phyloP scores from a whole-genome alignment of 495 filamentous ascomycete genomes.

The Chaetomium cochliodes region DNA sequence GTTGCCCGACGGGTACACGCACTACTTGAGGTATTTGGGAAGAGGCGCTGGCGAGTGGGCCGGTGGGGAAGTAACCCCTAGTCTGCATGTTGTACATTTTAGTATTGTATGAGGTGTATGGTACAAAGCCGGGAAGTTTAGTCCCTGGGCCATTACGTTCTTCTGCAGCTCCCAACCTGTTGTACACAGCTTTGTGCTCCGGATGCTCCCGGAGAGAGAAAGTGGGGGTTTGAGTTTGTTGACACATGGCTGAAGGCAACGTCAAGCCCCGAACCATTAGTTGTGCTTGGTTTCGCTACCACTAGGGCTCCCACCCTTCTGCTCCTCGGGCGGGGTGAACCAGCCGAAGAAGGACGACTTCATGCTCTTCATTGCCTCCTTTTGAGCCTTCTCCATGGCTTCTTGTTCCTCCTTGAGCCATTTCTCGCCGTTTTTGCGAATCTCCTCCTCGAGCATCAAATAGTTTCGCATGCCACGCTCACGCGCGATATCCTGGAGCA shows the following conservation, averaged over 20 bases:
- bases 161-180: neutral
- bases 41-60: neutral
- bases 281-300: conserved; percentile 19
- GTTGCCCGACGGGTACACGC: neutral
- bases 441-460: conserved; percentile 80
- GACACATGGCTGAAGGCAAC: conserved; percentile 18
- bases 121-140: conserved; percentile 5
- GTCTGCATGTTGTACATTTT: conserved; percentile 2
- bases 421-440: conserved; percentile 86
- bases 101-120: conserved; percentile 1
- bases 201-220: neutral
- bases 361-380: conserved; percentile 87
- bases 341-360: conserved; percentile 51
- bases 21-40: neutral
- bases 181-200: conserved; percentile 8
- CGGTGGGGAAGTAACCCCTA: neutral
- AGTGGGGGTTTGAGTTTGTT: conserved; percentile 21
- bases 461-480: conserved; percentile 90
- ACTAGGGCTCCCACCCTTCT: conserved; percentile 12
- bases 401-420: conserved; percentile 90
- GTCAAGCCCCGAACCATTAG: neutral
- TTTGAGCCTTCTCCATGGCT: conserved; percentile 77
- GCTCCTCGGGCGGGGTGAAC: conserved; percentile 37
- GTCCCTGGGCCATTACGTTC: conserved; percentile 1
- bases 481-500: conserved; percentile 86